Evolutionary conservation across 768 basidiomycete genomes (phyloP).

Genomic region (Holtermannia corniformis): DNA sequence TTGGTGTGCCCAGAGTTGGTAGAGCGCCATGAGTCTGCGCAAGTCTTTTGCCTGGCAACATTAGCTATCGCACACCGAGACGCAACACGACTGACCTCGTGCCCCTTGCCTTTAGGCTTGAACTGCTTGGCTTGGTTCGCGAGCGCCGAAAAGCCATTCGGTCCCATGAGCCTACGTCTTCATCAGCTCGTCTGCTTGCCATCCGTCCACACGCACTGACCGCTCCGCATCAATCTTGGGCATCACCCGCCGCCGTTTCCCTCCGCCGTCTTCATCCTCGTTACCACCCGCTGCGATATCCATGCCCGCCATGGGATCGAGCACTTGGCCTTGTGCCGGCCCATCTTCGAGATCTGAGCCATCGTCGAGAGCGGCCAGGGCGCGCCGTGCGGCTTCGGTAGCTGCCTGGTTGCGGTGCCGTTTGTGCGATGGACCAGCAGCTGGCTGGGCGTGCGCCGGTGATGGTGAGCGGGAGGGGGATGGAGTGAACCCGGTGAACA

Average conservation of each 20-base stretch:
- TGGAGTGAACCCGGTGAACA: constrained; percentile 1
- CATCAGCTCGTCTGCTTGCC: neutral
- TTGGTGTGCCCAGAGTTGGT: constrained; percentile 91
- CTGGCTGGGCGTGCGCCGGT: constrained; percentile 8
- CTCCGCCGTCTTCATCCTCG: constrained; percentile 36
- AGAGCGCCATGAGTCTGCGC: constrained; percentile 64
- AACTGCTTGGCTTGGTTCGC: constrained; percentile 68
- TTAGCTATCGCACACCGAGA: too few relatives aligned
- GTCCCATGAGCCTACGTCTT: constrained; percentile 52
- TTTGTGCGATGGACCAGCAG: neutral
- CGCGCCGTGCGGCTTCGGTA: neutral
- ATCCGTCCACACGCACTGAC: constrained; percentile 20
- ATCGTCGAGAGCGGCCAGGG: constrained; percentile 4
- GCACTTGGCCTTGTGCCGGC: neutral
- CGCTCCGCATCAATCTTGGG: constrained; percentile 60
- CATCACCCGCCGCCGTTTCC: constrained; percentile 48
- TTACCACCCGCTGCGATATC: constrained; percentile 2
- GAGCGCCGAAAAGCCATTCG: constrained; percentile 69
- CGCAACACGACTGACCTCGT: too few relatives aligned
- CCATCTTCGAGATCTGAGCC: neutral
- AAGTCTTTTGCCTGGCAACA: constrained; percentile 62
- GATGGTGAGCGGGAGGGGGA: constrained; percentile 5
- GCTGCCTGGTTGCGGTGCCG: neutral
- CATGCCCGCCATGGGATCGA: constrained; percentile 6
- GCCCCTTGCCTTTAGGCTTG: constrained; percentile 76